A percentile compares a stretch with the other conserved stretches of the same genome.
Conservation (phyloP, 2,329 filamentous ascomycete genomes). For the Podosphaera xanthii region DNA sequence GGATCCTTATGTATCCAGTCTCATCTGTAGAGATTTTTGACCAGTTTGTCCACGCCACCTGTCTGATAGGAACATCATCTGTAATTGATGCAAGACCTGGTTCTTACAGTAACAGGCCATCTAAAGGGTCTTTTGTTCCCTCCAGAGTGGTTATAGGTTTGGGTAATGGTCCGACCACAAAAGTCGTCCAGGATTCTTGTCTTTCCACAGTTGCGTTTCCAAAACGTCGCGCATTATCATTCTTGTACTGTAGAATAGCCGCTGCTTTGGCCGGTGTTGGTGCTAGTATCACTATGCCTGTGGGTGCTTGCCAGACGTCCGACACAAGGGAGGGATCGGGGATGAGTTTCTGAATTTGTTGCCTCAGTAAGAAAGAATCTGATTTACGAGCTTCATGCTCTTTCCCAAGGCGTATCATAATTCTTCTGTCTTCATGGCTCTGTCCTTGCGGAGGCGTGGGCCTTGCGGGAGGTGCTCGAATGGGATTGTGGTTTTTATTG, state of each 20-base stretch:
- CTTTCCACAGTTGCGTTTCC: no score
- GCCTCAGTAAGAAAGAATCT: neutral
- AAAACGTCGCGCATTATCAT: no score
- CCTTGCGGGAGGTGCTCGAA: no score
- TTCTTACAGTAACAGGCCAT: neutral
- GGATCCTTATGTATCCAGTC: neutral
- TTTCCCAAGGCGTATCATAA: neutral
- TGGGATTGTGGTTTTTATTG: no score
- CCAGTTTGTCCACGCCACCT: neutral
- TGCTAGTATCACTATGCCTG: neutral
- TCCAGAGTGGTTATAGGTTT: neutral
- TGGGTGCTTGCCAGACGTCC: neutral
- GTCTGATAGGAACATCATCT: neutral
- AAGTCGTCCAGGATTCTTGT: neutral
- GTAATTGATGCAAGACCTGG: neutral
- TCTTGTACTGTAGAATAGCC: no score
- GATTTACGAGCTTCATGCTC: neutral
- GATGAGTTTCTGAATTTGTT: neutral
- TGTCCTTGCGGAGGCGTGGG: neutral
- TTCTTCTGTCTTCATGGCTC: neutral
- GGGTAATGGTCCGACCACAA: neutral
- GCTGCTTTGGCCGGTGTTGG: no score
- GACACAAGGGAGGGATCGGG: neutral
- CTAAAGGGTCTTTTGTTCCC: neutral
- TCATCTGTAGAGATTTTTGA: neutral